Base-by-base conservation (phyloP, 495 filamentous ascomycete genomes). In the Penicillium verhagenii region DNA sequence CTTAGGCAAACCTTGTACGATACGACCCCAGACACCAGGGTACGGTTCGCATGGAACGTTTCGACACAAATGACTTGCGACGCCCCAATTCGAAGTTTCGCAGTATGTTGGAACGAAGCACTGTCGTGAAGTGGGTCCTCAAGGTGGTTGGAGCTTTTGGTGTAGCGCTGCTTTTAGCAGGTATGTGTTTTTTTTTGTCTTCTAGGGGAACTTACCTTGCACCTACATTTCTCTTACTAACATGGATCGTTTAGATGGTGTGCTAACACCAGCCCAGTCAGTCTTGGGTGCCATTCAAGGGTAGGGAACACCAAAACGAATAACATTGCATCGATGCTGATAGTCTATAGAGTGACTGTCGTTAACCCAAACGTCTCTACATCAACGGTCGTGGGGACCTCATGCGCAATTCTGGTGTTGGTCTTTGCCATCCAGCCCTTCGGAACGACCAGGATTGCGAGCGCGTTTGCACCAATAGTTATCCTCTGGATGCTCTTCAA, bases 401-500 rank as follows among this genome's bases (percentile, higher is more conserved):
- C 84, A 2, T 89, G 87, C 54, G 85, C 76, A 6, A 88, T 90
- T 47, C 63, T 91, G 6, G 72, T 91, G 11, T 47, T 88, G 2
- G 75, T 91, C 0, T 91, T 89, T 58, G 46, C 73, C 14, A 72
- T 91, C 24, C 87, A 91, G 56, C 87, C 87, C 0, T 71, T 91
- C 18, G 87, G 87, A 0, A 83, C 79, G 0, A 79, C 78, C 3
- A 88, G 82, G 57, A 76, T 91, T 31, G 83, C 80, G 1, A 71
- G 60, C 29, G 58, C 76, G 0, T 91, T 89, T 59, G 86, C 87
- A 1, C 87, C 87, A 3, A 83, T 91, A 20, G 80, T 91, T 44
- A 81, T 89, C 29, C 31, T 89, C n/a, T 91, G 87, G 87, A 78
- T 91, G 6, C 61, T 70, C 4, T 83, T 90, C 60, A 88, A 90